A percentile compares a stretch with the other conserved stretches of the same genome.
phyloP scores from a whole-genome alignment of 2,329 filamentous ascomycete species.

The Clonostachys solani region DNA sequence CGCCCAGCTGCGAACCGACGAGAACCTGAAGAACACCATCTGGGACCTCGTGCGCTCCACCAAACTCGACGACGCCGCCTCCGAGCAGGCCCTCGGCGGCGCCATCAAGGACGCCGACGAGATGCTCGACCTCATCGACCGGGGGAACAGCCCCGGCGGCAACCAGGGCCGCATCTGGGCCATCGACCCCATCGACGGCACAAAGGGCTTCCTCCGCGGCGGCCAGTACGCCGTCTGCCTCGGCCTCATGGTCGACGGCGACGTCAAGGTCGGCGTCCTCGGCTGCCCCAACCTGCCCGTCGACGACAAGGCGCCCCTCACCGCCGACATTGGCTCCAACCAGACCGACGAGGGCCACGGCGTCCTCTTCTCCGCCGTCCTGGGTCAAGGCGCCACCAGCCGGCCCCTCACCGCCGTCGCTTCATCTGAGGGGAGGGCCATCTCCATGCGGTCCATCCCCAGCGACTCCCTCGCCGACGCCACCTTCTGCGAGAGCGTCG shows the following conservation, averaged over 20 bases:
- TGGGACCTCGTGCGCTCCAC: constrained; percentile 78
- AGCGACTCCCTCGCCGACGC: constrained; percentile 71
- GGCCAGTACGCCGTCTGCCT: constrained; percentile 97
- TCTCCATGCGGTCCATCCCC: constrained; percentile 73
- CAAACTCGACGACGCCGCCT: constrained; percentile 53
- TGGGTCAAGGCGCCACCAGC: constrained; percentile 75
- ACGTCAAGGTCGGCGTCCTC: constrained; percentile 90
- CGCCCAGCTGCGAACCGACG: constrained; percentile 68
- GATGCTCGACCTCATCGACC: constrained; percentile 65
- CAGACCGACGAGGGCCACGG: constrained; percentile 69
- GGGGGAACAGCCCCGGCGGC: constrained; percentile 67
- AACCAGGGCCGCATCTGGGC: constrained; percentile 82
- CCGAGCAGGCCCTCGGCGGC: constrained; percentile 64
- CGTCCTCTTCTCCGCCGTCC: constrained; percentile 82
- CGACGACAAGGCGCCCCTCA: constrained; percentile 60
- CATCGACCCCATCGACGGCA: constrained; percentile 95
- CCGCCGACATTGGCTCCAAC: constrained; percentile 67
- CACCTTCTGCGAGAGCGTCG: constrained; percentile 95
- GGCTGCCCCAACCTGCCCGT: constrained; percentile 94
- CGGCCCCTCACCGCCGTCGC: constrained; percentile 61
- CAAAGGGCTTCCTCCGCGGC: constrained; percentile 92
- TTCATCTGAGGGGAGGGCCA: constrained; percentile 44
- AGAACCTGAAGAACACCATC: constrained; percentile 61
- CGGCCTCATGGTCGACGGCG: constrained; percentile 84
- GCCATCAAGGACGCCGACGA: constrained; percentile 61